Base-by-base conservation (phyloP, 2,329 filamentous ascomycete genomes). In the Exophiala sideris region DNA sequence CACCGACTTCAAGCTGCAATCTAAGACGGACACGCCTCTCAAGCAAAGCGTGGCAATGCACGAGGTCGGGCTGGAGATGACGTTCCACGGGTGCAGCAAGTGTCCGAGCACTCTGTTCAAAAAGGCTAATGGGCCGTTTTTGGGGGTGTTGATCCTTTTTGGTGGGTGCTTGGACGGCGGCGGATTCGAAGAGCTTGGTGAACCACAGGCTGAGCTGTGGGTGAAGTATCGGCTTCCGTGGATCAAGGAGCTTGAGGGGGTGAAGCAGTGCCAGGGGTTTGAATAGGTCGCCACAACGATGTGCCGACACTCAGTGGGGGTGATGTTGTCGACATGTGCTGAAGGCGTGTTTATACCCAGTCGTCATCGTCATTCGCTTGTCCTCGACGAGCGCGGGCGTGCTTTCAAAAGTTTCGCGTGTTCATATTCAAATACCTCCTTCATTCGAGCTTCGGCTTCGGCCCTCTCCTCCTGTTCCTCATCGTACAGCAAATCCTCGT, bases 61-160 rank as follows among this genome's bases (percentile, higher is more conserved):
- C 32, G 79, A 82, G 62, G 73, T 70, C 10, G 82, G 82, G 18
- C 78, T 79, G 35, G 67, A 68, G 2, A 76, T 85, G 57, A 80
- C 74, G 2, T 78, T 76, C 46, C 67, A 77, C 68, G 84, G 85
- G 71, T 85, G 82, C 62, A 74, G 73, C 35, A 76, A 83, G 57
- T 85, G 82, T 59, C 82, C 82, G 5, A 76, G 72, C 32, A 81
- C 77, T 3, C 65, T 84, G 44, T 76, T 74, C 53, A 75, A 82
- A 72, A 78, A 77, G 75, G 56, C 74, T 71, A 53, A 79, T 73
- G 64, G 79, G 9, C 47, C 41, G 3, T 60, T 75, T 70, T 69
- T 79, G 76, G 48, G 76, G 66, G 45, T 67, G 65, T 60, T 79
- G 71, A 60, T 81, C 74, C 54, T 80, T 71, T 45, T 80, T 71